Evolutionary conservation across 2,329 filamentous ascomycete genomes (phyloP), one percentile per base, ranked within the genome.

Genomic region (Penicillium palitans): DNA sequence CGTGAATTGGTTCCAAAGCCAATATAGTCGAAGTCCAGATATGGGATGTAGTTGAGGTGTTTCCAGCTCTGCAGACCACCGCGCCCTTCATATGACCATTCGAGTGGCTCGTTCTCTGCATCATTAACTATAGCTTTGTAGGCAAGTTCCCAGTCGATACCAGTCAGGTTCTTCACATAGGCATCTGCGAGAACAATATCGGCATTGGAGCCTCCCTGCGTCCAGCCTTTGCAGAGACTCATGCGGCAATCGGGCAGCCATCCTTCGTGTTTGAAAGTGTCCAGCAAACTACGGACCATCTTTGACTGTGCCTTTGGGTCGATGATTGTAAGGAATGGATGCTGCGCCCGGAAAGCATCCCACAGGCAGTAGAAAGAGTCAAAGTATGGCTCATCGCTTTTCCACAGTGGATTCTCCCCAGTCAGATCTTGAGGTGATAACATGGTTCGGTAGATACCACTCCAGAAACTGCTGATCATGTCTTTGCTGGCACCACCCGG

Each of bases 61-160:
- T 90, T 90, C 88, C 88, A 91, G 61, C 85, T 87, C 60, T 83
- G 80, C 13, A 91, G 77, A 2, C 88, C 88, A 4, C 88, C 88
- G 1, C 87, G 81, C 4, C 87, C 88, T 70, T 88, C 81, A 21
- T 86, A 81, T 24, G 82, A 83, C 88, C 88, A 90, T 68, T 89
- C 84, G 42, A 78, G 80, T 0, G 88, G 88, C 67, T 90, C 86
- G 25, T 84, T 81, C 61, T 90, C 87, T 9, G 87, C 87, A 59
- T 91, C 88, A 55, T 87, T 87, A 1, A 87, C 76, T 0, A 91
- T 81, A 0, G 88, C 89, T 59, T 84, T 82, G 60, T 89, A 90
- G 0, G 84, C 88, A 7, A 81, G 78, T 1, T 80, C 73, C 88
- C 88, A 91, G 70, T 88, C 81, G 19, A 90, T 83, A 0, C 82